Base-by-base conservation (phyloP, 352 stramenopile species). In the Phytopythium aichiense region DNA sequence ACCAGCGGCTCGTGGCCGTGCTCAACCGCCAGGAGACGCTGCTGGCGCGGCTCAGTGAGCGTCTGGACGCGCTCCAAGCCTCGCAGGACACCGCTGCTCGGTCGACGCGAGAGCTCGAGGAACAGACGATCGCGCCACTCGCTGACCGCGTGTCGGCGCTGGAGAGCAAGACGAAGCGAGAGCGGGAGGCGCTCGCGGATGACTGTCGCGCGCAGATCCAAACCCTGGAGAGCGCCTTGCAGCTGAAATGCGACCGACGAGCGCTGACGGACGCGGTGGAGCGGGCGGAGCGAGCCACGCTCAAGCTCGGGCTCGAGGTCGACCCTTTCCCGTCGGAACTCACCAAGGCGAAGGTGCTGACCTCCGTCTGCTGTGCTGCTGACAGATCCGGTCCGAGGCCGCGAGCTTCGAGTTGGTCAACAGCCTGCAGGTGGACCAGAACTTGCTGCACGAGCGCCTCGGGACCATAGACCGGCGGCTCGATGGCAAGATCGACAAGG, bases 401-500 rank as follows among this genome's bases (percentile, higher is more conserved):
- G 70, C 75, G 18, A 77, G 63, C 53, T 65, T 77, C 46, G 65
- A 72, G 37, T 43, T 73, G 6, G 67, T 73, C 31, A 70, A 65
- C 59, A 70, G 74, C 53, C 60, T 91, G 18, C 76, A 87, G 31
- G 67, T 63, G 4, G 71, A 86, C 48, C 82, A 87, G 59, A 68
- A 63, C 22, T 60, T 72, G 20, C 49, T 91, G 2, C 71, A 87
- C 18, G 69, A 77, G 18, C 63, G 77, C 11, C 31, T 91, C 20
- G 69, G 67, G 43, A 72, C 69, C 0, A 57, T 87, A 5, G 77
- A 88, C 20, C 69, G 60, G 18, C 74, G 70, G 2, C 49, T 91
- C 1, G 59, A 77, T 5, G 28, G 53, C 51, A 91, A 91, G 63
- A 66, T 91, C 64, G 82, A 91, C 51, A 91, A 91, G 77, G 79